Base-by-base conservation (phyloP, 768 basidiomycete genomes). In the Rhodotorula diobovata region DNA sequence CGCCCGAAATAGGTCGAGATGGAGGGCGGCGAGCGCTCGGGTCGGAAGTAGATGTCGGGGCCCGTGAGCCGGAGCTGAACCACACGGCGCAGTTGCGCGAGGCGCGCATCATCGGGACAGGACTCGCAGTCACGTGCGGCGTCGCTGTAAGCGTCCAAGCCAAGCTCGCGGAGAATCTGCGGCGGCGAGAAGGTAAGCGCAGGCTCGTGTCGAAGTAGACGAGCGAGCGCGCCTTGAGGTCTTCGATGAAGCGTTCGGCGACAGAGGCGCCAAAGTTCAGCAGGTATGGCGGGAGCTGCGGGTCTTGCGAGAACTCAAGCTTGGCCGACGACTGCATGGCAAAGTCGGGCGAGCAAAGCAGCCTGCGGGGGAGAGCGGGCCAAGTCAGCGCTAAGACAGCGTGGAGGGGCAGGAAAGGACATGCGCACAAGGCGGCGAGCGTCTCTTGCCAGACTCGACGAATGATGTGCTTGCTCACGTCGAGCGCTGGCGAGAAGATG, bases 381-480 rank as follows among this genome's bases (percentile, higher is more conserved):
- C 45, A 4, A 9, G 28, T n/a, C 30, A 59, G 48, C 30, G 10
- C 23, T 37, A 35, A n/a, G n/a, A n/a, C n/a, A n/a, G n/a, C n/a
- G 56, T 0, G 20, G 21, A 32, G 5, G 32, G 10, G 20, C 12
- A 30, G 28, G 43, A 23, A 0, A 1, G 21, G 32, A 60, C 70
- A n/a, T n/a, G n/a, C n/a, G 41, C 23, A 79, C 28, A 91, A 81
- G 2, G 87, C 84, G 0, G 87, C 85, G 34, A 90, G 83, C 8
- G 88, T 84, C 79, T 91, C 90, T 78, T 91, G 89, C 88, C 89
- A 90, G 23, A 91, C 88, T 10, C 90, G 84, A 25, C 89, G 84
- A 68, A 83, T 86, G 25, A 85, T 82, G 78, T 91, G 90, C 68
- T 69, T 75, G 32, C 51, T 32, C 9, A 77, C 37, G 65, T 66